Base-by-base conservation (phyloP, 2,329 filamentous ascomycete species). In the Hysterium pulicare region DNA sequence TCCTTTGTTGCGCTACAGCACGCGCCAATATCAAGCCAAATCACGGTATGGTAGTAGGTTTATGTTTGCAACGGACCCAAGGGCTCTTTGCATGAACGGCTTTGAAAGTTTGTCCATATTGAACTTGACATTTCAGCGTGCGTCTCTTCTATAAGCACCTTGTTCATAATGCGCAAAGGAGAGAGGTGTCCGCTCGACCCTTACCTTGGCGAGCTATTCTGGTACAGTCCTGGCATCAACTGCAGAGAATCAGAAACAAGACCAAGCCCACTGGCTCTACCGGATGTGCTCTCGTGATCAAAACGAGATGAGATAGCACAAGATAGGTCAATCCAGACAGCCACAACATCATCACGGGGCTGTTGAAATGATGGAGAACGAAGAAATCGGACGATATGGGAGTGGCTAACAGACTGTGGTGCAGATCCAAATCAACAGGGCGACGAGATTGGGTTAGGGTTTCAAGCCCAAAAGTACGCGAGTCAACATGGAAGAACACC, bases 401-500 rank as follows among this genome's bases (percentile, higher is more conserved):
- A 8, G n/a, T n/a, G n/a, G n/a, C n/a, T n/a, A n/a, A n/a, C n/a
- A n/a, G n/a, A n/a, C n/a, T n/a, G n/a, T n/a, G n/a, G n/a, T n/a
- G n/a, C n/a, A n/a, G n/a, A 28, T 13, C 7, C 24, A 28, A 28
- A 28, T 28, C 7, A 7, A 28, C 8, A 13, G 8, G 24, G 7
- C 24, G 8, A 13, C 13, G 24, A 28, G 24, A 8, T 28, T 28
- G 8, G 24, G 13, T 13, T 7, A 28, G 24, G 24, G n/a, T n/a
- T n/a, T 28, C 13, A 7, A 28, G 24, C 7, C 24, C 7, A 28
- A 28, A 7, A 28, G 19, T 34, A 32, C 41, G 44, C 46, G 45
- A 49, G 41, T 48, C 46, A 45, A 40, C 39, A 34, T 40, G 38
- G 40, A 44, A 13, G 24, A 28, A 28, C 8, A 7, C 24, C 24